Percentiles rank a stretch among this genome's conserved stretches.
Evolutionary conservation across 2,329 filamentous ascomycete genomes (phyloP).

Genomic region (Diaporthe sp.): DNA sequence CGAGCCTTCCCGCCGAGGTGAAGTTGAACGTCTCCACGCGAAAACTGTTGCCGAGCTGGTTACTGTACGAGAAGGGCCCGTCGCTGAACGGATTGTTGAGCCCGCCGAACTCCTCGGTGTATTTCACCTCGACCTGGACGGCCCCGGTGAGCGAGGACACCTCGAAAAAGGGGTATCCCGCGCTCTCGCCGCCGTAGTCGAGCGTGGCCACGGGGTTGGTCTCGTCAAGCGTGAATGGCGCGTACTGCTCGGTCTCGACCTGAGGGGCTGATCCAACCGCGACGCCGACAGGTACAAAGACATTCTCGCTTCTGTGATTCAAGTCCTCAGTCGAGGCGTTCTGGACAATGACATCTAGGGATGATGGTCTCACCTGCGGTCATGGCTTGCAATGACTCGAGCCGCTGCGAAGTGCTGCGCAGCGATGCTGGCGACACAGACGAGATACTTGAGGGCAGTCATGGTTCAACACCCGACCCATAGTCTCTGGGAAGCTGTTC

Average conservation of each 20-base stretch:
- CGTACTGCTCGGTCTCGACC: background rate
- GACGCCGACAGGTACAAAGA: background rate
- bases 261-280: background rate
- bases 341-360: background rate
- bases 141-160: conserved; percentile 43
- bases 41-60: conserved; percentile 50
- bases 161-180: conserved; percentile 50
- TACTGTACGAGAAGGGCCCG: conserved; percentile 46
- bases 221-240: conserved; percentile 16
- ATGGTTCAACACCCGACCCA: background rate
- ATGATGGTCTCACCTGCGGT: background rate
- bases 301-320: background rate
- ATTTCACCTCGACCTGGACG: conserved; percentile 52
- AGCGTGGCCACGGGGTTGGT: conserved; percentile 41
- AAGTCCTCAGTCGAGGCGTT: background rate
- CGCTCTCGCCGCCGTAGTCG: conserved; percentile 50
- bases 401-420: conserved; percentile 1
- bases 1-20: conserved; percentile 43
- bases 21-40: conserved; percentile 55
- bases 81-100: conserved; percentile 47
- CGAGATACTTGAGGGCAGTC: background rate
- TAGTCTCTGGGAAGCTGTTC: background rate
- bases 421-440: background rate
- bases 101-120: conserved; percentile 49
- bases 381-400: background rate